Evolutionary conservation across 441 rosid genomes (phyloP).

Genomic region (Rhodomyrtus psidioides): DNA sequence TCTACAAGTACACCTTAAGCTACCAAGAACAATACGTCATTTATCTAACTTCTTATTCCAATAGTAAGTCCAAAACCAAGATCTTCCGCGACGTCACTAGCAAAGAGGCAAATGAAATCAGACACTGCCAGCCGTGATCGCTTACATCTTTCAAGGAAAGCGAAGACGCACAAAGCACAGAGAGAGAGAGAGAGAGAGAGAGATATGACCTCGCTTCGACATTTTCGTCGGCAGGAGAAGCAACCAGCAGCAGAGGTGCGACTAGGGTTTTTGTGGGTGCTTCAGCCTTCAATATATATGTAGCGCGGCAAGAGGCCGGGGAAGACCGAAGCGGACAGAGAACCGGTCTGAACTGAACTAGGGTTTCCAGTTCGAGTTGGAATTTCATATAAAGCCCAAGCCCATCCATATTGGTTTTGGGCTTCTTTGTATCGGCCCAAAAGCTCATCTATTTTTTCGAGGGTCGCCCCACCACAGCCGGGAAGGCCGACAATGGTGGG

Average conservation of each 20-base stretch:
- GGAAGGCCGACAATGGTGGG: no score
- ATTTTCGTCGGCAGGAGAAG: constrained; percentile 28
- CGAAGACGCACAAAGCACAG: no score
- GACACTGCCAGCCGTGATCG: background rate
- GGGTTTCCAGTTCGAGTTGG: background rate
- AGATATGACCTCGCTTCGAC: constrained; percentile 59
- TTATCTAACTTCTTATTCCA: background rate
- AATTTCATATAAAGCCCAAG: background rate
- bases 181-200: background rate
- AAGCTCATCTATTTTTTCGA: no score
- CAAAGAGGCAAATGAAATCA: background rate
- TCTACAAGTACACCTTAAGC: background rate
- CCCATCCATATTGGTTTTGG: background rate
- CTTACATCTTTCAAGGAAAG: background rate
- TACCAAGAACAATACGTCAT: background rate
- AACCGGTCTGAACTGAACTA: background rate
- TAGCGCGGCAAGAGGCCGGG: background rate
- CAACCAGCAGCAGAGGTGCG: background rate
- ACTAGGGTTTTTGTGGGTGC: constrained; percentile 4
- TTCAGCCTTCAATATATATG: background rate
- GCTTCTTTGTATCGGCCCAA: background rate
- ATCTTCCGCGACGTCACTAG: background rate
- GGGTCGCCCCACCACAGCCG: no score
- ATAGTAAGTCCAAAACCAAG: background rate
- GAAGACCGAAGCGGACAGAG: background rate